A percentile compares a stretch with the other conserved stretches of the same genome.
These are phyloP conservation scores for Aristolochia fimbriata DNA, from an alignment of 164 flowering plant species.

Conservation along the genomic window DNA sequence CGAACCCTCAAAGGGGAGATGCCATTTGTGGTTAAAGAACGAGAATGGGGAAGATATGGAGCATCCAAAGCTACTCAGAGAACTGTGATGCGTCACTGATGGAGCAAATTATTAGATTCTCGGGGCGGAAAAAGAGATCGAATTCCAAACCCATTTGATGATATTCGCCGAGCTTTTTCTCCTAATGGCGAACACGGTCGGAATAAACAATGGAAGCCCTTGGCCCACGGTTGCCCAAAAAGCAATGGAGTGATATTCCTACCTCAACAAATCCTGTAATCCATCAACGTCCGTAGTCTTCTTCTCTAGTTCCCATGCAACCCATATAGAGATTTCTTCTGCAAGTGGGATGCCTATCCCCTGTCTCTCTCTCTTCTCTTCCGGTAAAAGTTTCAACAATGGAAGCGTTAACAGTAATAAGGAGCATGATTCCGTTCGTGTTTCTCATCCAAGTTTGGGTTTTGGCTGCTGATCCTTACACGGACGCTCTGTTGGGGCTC, in stretches of 20 bases:
- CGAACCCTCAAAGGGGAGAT: no score
- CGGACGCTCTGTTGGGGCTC: slow-evolving; percentile 63
- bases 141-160: no score
- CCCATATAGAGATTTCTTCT: slow-evolving; percentile 1
- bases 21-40: no score
- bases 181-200: slow-evolving; percentile 42
- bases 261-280: slow-evolving; percentile 30
- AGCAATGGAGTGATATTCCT: slow-evolving; percentile 33
- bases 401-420: slow-evolving; percentile 45
- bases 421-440: slow-evolving; percentile 10
- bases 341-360: background rate
- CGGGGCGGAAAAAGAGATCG: no score
- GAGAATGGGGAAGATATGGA: no score
- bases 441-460: slow-evolving; percentile 12
- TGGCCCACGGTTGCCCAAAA: slow-evolving; percentile 33
- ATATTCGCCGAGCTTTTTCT: slow-evolving; percentile 11
- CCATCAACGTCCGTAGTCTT: slow-evolving; percentile 8
- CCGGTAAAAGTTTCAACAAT: background rate
- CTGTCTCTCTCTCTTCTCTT: slow-evolving; percentile 1
- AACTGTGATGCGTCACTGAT: no score
- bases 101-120: no score
- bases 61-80: no score
- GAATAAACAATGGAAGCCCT: slow-evolving; percentile 14
- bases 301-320: slow-evolving; percentile 77
- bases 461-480: slow-evolving; percentile 31